Percentiles rank a stretch among this genome's conserved stretches.
Evolutionary conservation across 345 rosid species (phyloP).

Genomic region (Lepidium africanum): DNA sequence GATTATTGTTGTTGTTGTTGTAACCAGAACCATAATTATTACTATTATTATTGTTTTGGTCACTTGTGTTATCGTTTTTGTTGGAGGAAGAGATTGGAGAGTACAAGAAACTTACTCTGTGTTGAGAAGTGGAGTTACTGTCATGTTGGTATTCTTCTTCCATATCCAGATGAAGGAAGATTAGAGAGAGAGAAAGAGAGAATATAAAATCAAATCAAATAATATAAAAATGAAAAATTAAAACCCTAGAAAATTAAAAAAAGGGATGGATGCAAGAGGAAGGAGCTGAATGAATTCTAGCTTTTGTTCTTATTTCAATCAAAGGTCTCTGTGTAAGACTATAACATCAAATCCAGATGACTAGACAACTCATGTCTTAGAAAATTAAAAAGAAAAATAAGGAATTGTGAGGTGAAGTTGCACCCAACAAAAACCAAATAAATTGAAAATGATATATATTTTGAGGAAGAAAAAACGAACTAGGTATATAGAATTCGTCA

Average conservation of each 20-base stretch:
- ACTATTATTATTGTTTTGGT: constrained; percentile 30
- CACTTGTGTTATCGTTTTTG: constrained; percentile 33
- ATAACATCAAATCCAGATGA: constrained; percentile 32
- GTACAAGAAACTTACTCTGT: constrained; percentile 70
- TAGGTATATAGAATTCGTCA: constrained; percentile 27
- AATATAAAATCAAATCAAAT: constrained; percentile 11
- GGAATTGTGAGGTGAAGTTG: constrained; percentile 44
- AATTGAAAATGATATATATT: not conserved
- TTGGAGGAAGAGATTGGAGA: constrained; percentile 50
- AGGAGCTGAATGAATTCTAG: constrained; percentile 18
- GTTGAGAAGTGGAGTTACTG: constrained; percentile 38
- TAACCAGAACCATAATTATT: constrained; percentile 24
- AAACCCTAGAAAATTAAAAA: constrained; percentile 24
- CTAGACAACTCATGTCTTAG: constrained; percentile 21
- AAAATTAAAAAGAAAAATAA: not conserved
- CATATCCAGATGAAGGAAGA: constrained; percentile 37
- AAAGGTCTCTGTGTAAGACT: constrained; percentile 33
- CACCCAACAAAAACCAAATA: constrained; percentile 32
- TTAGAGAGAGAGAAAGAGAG: constrained; percentile 7
- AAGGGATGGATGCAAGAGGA: not conserved
- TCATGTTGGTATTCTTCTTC: constrained; percentile 69
- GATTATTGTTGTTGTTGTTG: constrained; percentile 13
- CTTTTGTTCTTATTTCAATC: constrained; percentile 29
- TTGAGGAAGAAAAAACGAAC: constrained; percentile 18
- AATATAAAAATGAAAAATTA: not conserved